A percentile compares a stretch with the other conserved stretches of the same genome.
phyloP scores from a whole-genome alignment of 345 rosid species.

The Hibiscus tridactylites region DNA sequence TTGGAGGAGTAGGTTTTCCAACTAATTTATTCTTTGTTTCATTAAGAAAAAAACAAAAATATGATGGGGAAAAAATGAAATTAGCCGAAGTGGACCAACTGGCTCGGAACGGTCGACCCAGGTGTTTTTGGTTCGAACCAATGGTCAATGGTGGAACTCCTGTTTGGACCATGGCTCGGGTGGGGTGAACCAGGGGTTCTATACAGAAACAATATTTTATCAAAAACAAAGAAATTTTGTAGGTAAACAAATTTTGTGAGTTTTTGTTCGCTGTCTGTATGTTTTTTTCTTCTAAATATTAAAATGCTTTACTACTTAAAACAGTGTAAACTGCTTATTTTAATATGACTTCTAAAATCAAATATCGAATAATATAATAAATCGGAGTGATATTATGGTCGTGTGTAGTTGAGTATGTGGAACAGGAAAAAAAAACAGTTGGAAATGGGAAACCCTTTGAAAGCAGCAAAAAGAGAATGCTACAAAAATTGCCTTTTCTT shows the following conservation, averaged over 20 bases:
- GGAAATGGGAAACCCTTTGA: not conserved
- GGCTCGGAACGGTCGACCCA: not conserved
- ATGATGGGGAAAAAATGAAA: not conserved
- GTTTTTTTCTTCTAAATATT: not conserved
- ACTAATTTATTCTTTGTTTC: slow-evolving; percentile 8
- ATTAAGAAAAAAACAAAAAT: not conserved
- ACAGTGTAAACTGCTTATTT: not conserved
- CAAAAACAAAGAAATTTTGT: not conserved
- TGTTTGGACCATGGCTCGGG: not conserved
- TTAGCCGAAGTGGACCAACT: not conserved
- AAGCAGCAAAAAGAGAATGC: not conserved
- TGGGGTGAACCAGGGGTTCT: not conserved
- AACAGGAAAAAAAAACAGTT: not conserved
- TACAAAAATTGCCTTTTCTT: slow-evolving; percentile 16
- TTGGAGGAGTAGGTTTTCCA: slow-evolving; percentile 58
- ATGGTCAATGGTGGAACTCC: not conserved
- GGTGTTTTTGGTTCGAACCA: not conserved
- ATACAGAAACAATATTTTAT: not conserved
- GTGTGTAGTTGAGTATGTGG: not conserved
- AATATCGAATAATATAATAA: not conserved
- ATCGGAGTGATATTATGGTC: not conserved
- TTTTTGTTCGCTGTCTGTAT: not conserved
- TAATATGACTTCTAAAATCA: not conserved
- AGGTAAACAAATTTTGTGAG: slow-evolving; percentile 2
- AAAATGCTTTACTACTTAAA: not conserved